Evolutionary conservation across 768 basidiomycete species (phyloP), one percentile per base, ranked within the genome.

Genomic region (Tylopilus plumbeoviolaceoides): DNA sequence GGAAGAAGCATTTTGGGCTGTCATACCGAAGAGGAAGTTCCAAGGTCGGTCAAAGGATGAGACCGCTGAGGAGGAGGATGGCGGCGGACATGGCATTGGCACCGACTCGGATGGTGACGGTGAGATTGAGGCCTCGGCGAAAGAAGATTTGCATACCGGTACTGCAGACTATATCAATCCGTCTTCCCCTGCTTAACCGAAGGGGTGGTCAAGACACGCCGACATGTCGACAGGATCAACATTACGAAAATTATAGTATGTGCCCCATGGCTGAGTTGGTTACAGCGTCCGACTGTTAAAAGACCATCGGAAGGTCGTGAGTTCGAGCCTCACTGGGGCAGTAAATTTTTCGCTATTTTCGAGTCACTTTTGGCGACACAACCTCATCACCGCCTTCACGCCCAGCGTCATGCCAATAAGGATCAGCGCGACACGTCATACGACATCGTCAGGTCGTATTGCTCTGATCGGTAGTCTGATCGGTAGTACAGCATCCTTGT

Each of bases 11-110:
- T 79, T 99, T 48, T 82, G 89, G 63, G 76, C 81, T n/a, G 90
- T 95, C 47, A 89, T 99, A 49, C 97, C 97, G 0, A 87, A 85
- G 63, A 79, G 97, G 49, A 99, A 99, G 70, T 92, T 95, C 60
- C 78, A 83, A 42, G 64, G 72, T 43, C 52, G 48, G 11, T 65
- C 7, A 30, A 40, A 35, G 18, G 40, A 47, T 7, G 36, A 9
- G 9, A 38, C 5, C 33, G 4, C n/a, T 6, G 36, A 51, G 15
- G 30, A 48, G 21, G 42, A 44, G 18, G 47, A 43, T 20, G 25
- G 7, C 7, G 25, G 15, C 3, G 38, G 40, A 46, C 18, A 27
- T 39, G 33, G 11, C 21, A 20, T 23, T 39, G 33, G 9, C 21
- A 20, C 27, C 5, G 33, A 48, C 7, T 17, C 21, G 20, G 45